Evolutionary conservation across 2,329 filamentous ascomycete species (phyloP).

Genomic region (Akanthomyces dipterigenus): DNA sequence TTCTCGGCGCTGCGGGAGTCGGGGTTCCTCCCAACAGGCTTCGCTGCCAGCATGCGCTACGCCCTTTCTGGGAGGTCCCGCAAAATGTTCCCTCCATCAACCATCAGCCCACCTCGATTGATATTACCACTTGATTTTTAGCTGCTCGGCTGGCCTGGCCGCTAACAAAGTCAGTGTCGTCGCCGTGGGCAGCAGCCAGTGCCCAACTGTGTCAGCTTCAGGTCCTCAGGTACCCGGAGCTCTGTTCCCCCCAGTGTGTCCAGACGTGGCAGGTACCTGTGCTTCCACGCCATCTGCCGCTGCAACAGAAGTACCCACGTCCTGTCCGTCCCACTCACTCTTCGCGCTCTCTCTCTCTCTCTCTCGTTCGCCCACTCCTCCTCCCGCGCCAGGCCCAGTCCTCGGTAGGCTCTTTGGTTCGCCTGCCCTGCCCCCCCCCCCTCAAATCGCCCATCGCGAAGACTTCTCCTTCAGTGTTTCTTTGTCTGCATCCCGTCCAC

Average conservation of each 20-base stretch:
- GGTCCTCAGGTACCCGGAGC: background rate
- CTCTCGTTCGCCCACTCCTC: background rate
- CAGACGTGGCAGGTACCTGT: background rate
- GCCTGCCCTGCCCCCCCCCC: conserved; percentile 2
- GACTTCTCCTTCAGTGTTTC: background rate
- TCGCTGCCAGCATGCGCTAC: no score
- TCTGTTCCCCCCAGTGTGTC: no score
- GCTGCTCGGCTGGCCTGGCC: background rate
- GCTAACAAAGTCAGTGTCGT: background rate
- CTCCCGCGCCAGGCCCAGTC: background rate
- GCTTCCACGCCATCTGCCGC: background rate
- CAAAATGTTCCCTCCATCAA: no score
- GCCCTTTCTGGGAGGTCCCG: no score
- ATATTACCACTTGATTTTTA: background rate
- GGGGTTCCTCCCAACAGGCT: background rate
- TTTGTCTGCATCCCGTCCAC: background rate
- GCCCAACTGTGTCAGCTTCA: no score
- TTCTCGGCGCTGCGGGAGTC: background rate
- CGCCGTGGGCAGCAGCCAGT: background rate
- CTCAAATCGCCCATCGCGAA: conserved; percentile 6
- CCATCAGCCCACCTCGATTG: no score
- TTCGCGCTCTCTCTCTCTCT: background rate
- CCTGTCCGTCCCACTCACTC: no score
- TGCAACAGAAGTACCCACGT: background rate
- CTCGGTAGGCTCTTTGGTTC: background rate